Percentiles rank a stretch among this genome's conserved stretches.
phyloP scores from a whole-genome alignment of 2,329 filamentous ascomycete species.

The Diplodia corticola region DNA sequence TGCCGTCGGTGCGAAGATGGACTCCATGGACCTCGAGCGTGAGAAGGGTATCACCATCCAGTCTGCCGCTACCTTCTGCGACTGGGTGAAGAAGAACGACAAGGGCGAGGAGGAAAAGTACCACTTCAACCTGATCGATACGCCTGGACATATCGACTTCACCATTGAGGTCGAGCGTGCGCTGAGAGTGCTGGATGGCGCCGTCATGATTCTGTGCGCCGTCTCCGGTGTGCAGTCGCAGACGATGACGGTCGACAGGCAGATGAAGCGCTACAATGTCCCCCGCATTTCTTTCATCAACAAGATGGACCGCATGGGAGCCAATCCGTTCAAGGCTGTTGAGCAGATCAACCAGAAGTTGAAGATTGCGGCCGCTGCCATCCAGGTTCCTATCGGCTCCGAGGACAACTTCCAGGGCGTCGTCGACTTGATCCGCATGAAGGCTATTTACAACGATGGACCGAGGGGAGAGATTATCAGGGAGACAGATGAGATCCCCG shows the following conservation, averaged over 20 bases:
- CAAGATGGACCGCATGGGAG: constrained; percentile 99
- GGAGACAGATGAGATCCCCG: constrained; percentile 77
- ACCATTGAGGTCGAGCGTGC: constrained; percentile 98
- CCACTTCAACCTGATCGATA: constrained; percentile 98
- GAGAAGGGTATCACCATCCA: constrained; percentile 99
- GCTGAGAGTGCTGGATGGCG: constrained; percentile 89
- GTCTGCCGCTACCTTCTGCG: constrained; percentile 95
- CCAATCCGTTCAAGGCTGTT: constrained; percentile 95
- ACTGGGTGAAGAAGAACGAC: constrained; percentile 83
- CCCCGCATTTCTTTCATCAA: constrained; percentile 96
- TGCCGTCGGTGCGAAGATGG: constrained; percentile 97
- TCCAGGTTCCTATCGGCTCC: constrained; percentile 90
- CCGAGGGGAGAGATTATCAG: constrained; percentile 72
- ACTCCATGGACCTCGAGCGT: constrained; percentile 97
- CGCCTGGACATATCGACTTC: constrained; percentile 97
- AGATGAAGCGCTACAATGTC: constrained; percentile 98
- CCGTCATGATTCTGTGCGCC: constrained; percentile 97
- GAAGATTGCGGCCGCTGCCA: constrained; percentile 85
- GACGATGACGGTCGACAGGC: constrained; percentile 95
- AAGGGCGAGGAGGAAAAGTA: constrained; percentile 85
- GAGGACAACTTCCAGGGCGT: constrained; percentile 93
- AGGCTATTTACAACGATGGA: constrained; percentile 89
- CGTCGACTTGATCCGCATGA: constrained; percentile 89
- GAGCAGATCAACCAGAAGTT: constrained; percentile 98
- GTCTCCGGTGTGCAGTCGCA: constrained; percentile 97